A percentile compares a stretch with the other conserved stretches of the same genome.
Evolutionary conservation across 352 stramenopile genomes (phyloP).

Genomic region (Phytopythium delawarense): DNA sequence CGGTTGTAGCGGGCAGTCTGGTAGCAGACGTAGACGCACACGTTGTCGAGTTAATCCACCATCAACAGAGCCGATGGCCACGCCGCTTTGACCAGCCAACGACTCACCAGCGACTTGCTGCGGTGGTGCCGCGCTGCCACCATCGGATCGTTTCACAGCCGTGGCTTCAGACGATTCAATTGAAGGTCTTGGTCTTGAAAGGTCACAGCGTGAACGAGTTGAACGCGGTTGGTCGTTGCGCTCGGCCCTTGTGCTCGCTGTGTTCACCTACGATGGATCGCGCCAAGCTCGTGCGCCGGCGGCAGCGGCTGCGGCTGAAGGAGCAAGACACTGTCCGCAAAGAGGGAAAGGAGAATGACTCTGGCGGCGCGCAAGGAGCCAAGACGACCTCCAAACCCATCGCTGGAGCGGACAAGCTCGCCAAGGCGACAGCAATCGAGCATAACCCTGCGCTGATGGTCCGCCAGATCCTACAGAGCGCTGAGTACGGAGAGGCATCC

Average conservation of each 20-base stretch:
- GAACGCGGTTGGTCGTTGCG: neutral
- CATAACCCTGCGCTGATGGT: conserved; percentile 35
- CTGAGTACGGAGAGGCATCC: conserved; percentile 30
- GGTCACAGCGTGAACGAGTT: neutral
- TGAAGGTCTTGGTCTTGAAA: conserved; percentile 7
- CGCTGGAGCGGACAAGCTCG: neutral
- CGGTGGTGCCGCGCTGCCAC: no score
- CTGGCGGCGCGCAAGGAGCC: neutral
- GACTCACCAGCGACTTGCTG: no score
- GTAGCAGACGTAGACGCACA: neutral
- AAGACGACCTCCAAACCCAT: neutral
- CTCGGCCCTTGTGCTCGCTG: neutral
- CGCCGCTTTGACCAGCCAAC: no score
- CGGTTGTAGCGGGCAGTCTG: neutral
- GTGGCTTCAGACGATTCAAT: neutral
- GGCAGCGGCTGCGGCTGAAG: conserved; percentile 31
- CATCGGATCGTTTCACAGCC: neutral
- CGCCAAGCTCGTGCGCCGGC: conserved; percentile 24
- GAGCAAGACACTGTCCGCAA: conserved; percentile 9
- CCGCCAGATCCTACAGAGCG: conserved; percentile 45
- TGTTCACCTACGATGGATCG: conserved; percentile 18
- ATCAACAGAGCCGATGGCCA: no score
- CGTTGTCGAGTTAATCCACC: no score
- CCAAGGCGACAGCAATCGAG: neutral
- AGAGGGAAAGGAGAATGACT: conserved; percentile 17